Conservation (phyloP, 2,329 filamentous ascomycete species). For the Apiospora aurea region DNA sequence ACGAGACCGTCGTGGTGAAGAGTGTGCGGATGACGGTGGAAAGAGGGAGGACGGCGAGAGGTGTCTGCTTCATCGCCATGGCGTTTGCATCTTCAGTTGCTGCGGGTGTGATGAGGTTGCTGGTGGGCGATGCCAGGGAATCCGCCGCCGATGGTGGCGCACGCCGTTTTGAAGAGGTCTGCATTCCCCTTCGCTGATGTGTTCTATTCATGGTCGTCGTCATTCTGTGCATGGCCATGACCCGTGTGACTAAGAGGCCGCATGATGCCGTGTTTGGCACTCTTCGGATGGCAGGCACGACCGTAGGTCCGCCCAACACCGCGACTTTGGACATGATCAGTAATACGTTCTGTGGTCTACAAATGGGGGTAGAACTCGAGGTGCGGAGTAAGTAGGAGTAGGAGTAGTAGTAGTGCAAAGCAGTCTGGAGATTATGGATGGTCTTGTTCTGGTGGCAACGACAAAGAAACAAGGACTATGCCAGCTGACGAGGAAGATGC, state of each 20-base stretch:
- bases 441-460: neutral
- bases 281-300: conserved; percentile 23
- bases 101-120: conserved; percentile 9
- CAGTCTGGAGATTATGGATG: neutral
- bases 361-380: neutral
- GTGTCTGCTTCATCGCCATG: conserved; percentile 40
- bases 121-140: conserved; percentile 30
- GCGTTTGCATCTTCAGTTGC: conserved; percentile 15
- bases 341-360: neutral
- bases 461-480: neutral
- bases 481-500: neutral
- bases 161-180: conserved; percentile 23
- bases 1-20: conserved; percentile 73
- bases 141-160: conserved; percentile 21
- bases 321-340: conserved; percentile 25
- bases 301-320: conserved; percentile 24
- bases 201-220: conserved; percentile 9
- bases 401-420: neutral
- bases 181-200: conserved; percentile 17
- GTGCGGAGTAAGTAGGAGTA: conserved; percentile 8
- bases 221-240: conserved; percentile 10
- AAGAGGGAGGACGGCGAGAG: conserved; percentile 72
- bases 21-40: conserved; percentile 73
- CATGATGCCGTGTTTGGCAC: conserved; percentile 23
- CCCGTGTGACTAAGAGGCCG: conserved; percentile 23